Percentiles rank a stretch among this genome's conserved stretches.
These are phyloP conservation scores for Saccharomycopsis sp. DNA, from an alignment of 805 yeast species.

Conservation along the genomic window DNA sequence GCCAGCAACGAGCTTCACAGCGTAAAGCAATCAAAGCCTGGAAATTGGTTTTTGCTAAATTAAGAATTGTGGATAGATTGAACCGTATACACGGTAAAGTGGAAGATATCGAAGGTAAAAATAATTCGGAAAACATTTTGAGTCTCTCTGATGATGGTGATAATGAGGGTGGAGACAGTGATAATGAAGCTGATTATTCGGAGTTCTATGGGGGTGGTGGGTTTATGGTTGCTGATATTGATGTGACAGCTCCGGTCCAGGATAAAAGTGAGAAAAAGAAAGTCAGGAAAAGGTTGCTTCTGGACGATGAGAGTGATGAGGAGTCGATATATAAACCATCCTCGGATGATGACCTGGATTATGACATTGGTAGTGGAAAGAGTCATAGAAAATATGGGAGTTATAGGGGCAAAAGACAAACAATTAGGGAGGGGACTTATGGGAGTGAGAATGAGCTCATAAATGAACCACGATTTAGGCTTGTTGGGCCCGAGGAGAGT, in stretches of 20 bases:
- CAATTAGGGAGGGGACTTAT: neutral
- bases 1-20: slow-evolving; percentile 38
- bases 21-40: slow-evolving; percentile 46
- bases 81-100: slow-evolving; percentile 43
- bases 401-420: neutral
- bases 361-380: neutral
- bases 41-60: slow-evolving; percentile 45
- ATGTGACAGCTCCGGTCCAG: neutral
- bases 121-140: slow-evolving; percentile 3
- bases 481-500: too few species aligned
- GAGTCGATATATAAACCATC: slow-evolving; percentile 20
- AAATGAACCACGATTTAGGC: too few species aligned
- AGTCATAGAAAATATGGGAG: too few species aligned
- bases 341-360: neutral
- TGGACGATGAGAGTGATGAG: slow-evolving; percentile 18
- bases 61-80: slow-evolving; percentile 42
- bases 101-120: slow-evolving; percentile 20
- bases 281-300: neutral
- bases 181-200: slow-evolving; percentile 8
- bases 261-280: neutral
- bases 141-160: slow-evolving; percentile 21
- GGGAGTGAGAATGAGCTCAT: slow-evolving; percentile 1
- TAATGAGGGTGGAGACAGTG: slow-evolving; percentile 17
- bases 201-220: slow-evolving; percentile 4
- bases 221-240: slow-evolving; percentile 3